phyloP scores from a whole-genome alignment of 108 stramenopile species.

The Epipyxis sp. region DNA sequence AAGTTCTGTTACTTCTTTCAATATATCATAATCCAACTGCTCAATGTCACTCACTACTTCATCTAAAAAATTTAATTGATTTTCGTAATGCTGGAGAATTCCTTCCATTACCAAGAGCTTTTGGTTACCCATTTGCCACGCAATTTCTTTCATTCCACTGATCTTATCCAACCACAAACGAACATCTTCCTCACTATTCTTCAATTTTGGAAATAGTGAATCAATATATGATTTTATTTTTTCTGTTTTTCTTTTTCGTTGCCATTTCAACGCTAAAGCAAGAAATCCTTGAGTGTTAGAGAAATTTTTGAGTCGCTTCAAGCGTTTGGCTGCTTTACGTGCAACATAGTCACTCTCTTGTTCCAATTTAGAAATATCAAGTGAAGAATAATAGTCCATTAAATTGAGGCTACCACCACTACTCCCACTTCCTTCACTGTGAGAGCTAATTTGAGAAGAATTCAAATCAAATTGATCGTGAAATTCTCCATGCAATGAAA shows the following conservation, averaged over 20 bases:
- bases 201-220: constrained; percentile 14
- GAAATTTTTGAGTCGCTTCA: neutral
- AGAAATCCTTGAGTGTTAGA: neutral
- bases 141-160: neutral
- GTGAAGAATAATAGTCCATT: no score
- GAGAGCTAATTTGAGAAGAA: no score
- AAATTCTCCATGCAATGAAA: no score
- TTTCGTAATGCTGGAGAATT: neutral
- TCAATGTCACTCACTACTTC: constrained; percentile 2
- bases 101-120: neutral
- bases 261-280: neutral
- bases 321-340: constrained; percentile 4
- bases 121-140: neutral
- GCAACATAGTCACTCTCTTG: neutral
- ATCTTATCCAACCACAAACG: neutral
- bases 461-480: no score
- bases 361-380: constrained; percentile 15
- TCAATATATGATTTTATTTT: neutral
- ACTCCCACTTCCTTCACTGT: no score
- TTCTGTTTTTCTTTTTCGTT: neutral
- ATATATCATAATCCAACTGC: constrained; percentile 14
- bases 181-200: constrained; percentile 3
- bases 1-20: neutral
- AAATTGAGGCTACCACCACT: no score
- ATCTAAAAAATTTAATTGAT: neutral